Evolutionary conservation across 1,284 basidiomycete species (phyloP), one percentile per base, ranked within the genome.

Genomic region (Nidula niveotomentosa): DNA sequence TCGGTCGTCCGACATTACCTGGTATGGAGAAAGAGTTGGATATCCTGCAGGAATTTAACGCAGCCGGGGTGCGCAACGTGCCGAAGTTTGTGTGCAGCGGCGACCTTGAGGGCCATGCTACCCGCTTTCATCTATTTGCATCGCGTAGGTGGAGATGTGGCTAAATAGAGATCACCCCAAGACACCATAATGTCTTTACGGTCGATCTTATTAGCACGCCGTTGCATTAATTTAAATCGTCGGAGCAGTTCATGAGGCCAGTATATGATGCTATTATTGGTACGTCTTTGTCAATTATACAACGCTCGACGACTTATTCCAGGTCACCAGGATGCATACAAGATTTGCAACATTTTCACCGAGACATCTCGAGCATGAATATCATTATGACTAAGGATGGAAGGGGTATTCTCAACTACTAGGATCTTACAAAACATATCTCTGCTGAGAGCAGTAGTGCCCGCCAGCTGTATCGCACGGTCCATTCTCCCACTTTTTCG

Each of bases 311-410:
- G 34, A 7, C 37, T 13, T 17, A 23, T 47, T 47, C 18, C 52
- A 72, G 72, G 63, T 5, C 68, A 71, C 48, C 33, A 56, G 4
- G 56, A 58, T 6, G 68, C 71, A 8, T 72, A 62, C 41, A 50
- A 58, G 18, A 56, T 54, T 17, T 60, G 62, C 8, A 36, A 56
- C 0, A 58, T 68, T 58, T 74, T 1, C 72, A 76, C 57, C 64
- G 70, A 0, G 71, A 76, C 50, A 56, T 76, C 36, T 74, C 72
- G 48, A 43, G 51, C 1, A 65, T 64, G 6, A 76, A 76, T 46
- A 63, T 76, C 36, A 51, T 75, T 43, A 59, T 71, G n/a, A 51
- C 55, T 1, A 23, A 37, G 1, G 49, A 59, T 1, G 59, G 61
- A 10, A 10, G 41, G 0, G 70, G 72, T 1, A 47, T 73, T 10